Percentiles rank a stretch among this genome's conserved stretches.
Evolutionary conservation across 441 rosid species (phyloP).

Genomic region (Corymbia calophylla): DNA sequence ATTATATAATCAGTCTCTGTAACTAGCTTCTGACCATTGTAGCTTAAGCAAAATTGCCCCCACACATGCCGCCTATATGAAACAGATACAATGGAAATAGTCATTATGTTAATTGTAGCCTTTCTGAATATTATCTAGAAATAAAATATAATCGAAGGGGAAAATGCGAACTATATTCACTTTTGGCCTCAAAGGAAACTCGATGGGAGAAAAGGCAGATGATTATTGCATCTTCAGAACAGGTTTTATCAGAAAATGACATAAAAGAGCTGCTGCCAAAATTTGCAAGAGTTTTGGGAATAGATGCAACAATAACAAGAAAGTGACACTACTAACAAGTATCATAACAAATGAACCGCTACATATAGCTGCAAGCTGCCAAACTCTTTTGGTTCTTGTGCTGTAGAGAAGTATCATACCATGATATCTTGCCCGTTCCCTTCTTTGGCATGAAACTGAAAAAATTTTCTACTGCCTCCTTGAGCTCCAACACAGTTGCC

Average conservation of each 20-base stretch:
- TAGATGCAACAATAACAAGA: neutral
- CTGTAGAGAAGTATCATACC: conserved; percentile 24
- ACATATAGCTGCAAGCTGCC: neutral
- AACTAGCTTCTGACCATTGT: conserved; percentile 46
- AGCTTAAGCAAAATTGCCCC: conserved; percentile 80
- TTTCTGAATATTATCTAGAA: neutral
- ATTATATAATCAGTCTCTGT: conserved; percentile 39
- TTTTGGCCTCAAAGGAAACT: neutral
- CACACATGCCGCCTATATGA: conserved; percentile 83
- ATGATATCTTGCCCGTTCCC: conserved; percentile 66
- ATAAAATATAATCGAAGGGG: neutral
- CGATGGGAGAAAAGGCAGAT: neutral
- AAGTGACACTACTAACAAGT: neutral
- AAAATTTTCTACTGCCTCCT: conserved; percentile 66
- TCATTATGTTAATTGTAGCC: neutral
- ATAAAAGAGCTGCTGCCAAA: neutral
- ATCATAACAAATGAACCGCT: neutral
- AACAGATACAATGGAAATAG: neutral
- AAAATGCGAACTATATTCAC: neutral
- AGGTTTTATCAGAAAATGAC: neutral
- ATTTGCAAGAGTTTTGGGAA: neutral
- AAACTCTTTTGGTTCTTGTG: neutral
- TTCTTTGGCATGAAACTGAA: conserved; percentile 48
- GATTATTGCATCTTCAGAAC: neutral
- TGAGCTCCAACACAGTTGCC: conserved; percentile 61